Base-by-base conservation (phyloP, 2,329 filamentous ascomycete genomes). In the Stachybotrys echinatus region DNA sequence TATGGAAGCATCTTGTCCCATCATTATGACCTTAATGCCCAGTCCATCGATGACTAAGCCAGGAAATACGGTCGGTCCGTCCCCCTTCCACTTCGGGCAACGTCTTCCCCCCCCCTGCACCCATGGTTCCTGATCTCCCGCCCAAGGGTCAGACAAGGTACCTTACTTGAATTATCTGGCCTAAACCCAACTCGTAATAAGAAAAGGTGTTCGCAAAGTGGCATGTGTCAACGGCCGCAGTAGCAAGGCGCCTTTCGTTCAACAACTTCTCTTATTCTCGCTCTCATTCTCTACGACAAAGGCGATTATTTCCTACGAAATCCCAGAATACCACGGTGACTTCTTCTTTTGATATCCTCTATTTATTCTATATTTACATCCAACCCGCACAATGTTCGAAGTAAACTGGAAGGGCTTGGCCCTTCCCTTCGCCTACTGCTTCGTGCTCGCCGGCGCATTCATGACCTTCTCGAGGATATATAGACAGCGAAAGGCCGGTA, bases 381-480 rank as follows among this genome's bases (percentile, higher is more conserved):
- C n/a, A n/a, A n/a, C 42, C 27, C 42, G 19, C 64, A 66, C 57
- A 52, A 81, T 81, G 75, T 70, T 80, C 58, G 68, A 73, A 54
- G 69, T 85, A 58, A 83, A 95, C 77, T 95, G 90, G 90, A 74
- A 88, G 72, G 87, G 88, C 73, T 85, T 97, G 54, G 76, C 84
- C 64, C 83, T 96, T 62, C 92, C 94, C 52, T 81, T 96, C 65
- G 86, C 89, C 72, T 99, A 99, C 72, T 79, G 99, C 52, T 79
- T 83, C 59, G 88, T 97, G 52, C 85, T 99, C 49, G 79, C 89
- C 63, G 90, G 91, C 62, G 92, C 91, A 34, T 82, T 99, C 59
- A 86, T 88, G 66, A 94, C 90, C 56, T 99, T 99, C 73, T 95
- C 90, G 45, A 89, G 83, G 50, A 83, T 97, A 55, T 97, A 97